Evolutionary conservation across 805 yeast genomes (phyloP), one percentile per base, ranked within the genome.

Genomic region (Spathaspora passalidarum): DNA sequence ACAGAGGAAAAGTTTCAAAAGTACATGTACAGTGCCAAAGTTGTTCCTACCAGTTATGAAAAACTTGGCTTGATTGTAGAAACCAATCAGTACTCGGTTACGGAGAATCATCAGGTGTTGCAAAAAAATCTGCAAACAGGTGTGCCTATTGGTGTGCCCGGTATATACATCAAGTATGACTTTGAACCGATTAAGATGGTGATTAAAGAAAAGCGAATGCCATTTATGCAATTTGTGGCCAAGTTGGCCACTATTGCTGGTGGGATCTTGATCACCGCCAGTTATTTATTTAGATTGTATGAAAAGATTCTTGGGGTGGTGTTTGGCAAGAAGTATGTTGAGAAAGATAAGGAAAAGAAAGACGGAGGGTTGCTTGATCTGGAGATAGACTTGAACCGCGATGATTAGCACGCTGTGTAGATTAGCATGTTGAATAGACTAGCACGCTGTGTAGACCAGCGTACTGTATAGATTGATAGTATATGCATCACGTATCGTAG

Each of bases 1-100:
- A 75, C 89, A 1, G 68, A 71, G 0, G 72, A 76, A 2, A 68
- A 74, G 18, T 49, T 72, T 16, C 81, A 77, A 47, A 63, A 74
- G 1, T 88, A 72, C 64, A 79, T 79, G 43, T 94, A 94, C 63
- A 79, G 74, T 53, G 57, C 90, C 52, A 80, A 84, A 14, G 88
- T 94, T 2, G 95, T 94, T 5, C 97, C 98, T 13, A 89, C 97
- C 0, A 61, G 75, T 8, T 90, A 82, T 59, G 76, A 76, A 46
- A 80, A 82, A 56, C 65, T 89, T 40, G 97, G 97, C 4, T 73
- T 82, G 2, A 74, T 65, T 18, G 69, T 92, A 5, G 86, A 86
- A 47, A 91, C 98, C 1, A 84, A 86, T 61, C 98, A 91, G 65
- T 94, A 88, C 63, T 82, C 97, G 1, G 63, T 86, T 18, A 77